These are phyloP conservation scores for Fusarium hostae DNA, from an alignment of 2,329 filamentous ascomycete species.

Conservation along the genomic window DNA sequence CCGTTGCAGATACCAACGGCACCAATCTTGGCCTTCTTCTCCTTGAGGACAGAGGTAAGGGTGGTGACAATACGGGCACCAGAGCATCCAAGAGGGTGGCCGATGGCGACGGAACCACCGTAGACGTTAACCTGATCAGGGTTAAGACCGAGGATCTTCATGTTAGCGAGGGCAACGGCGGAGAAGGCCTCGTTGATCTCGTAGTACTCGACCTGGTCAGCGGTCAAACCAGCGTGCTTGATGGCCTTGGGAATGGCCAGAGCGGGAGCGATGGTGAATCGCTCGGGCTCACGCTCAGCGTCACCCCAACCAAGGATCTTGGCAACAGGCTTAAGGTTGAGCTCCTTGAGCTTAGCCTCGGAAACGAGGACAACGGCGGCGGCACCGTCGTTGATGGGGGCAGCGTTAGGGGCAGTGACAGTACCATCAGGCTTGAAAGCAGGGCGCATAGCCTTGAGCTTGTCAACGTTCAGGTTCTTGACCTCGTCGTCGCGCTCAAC, in stretches of 20 bases:
- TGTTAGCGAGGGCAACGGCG: conserved; percentile 94
- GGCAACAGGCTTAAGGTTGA: conserved; percentile 89
- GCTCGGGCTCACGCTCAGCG: conserved; percentile 88
- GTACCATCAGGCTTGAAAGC: conserved; percentile 87
- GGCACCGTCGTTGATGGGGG: conserved; percentile 94
- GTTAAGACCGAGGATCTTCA: conserved; percentile 85
- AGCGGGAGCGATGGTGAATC: conserved; percentile 94
- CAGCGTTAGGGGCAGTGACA: conserved; percentile 95
- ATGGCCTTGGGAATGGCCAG: conserved; percentile 97
- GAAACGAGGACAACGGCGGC: conserved; percentile 93
- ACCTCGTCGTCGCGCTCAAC: conserved; percentile 93
- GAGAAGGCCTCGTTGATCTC: conserved; percentile 99
- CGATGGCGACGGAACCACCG: conserved; percentile 94
- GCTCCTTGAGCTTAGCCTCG: conserved; percentile 91
- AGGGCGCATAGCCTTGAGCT: conserved; percentile 85
- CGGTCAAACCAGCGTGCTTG: conserved; percentile 87
- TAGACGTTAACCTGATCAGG: conserved; percentile 94
- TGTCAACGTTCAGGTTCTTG: conserved; percentile 89
- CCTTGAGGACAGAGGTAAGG: conserved; percentile 85
- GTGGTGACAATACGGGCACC: conserved; percentile 95
- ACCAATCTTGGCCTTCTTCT: conserved; percentile 94
- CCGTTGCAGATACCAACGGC: conserved; percentile 98
- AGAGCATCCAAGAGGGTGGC: conserved; percentile 92
- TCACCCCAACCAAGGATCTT: conserved; percentile 99
- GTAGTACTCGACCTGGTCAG: conserved; percentile 86